Base-by-base conservation (phyloP, 352 stramenopile species). In the Phytophthora constricta region DNA sequence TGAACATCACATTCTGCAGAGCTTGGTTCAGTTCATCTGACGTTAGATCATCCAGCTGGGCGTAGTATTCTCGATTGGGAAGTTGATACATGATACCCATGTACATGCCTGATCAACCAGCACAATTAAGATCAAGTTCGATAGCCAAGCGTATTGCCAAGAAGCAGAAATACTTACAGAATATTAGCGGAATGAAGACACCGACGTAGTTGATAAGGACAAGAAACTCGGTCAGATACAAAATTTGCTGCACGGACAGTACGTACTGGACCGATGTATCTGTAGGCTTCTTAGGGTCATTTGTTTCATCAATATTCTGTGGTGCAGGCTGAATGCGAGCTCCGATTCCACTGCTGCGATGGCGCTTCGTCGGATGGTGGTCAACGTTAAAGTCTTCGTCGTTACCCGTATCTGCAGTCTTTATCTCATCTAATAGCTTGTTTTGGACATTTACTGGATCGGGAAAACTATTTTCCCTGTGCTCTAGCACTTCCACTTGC, bases 121-220 rank as follows among this genome's bases (percentile, higher is more conserved):
- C 13, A 54, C n/a, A 45, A n/a, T 11, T 17, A 42, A 47, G 23
- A 14, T 11, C 53, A 19, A 46, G 28, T 5, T 26, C 19, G 9
- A n/a, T 11, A 33, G 25, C 5, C 43, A 45, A 23, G 3, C 19
- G 2, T 26, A 41, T 5, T 0, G 14, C 50, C n/a, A 51, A 23
- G 34, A 42, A 9, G 26, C n/a, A n/a, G n/a, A n/a, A 37, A 31
- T 26, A 70, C 62, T 33, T 52, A 72, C 68, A 64, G 39, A 73
- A 76, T 10, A 70, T 65, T 1, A 76, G 47, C n/a, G 63, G 68
- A 20, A 76, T 72, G 27, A 76, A 66, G 17, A 76, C 68, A 16
- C 60, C 63, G 27, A 76, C 65, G 42, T 72, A 78, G 50, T 74
- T 74, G 48, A 72, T 71, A 2, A 81, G 47, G 20, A 72, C 53